These are phyloP conservation scores for Biscutella laevigata DNA, from an alignment of 441 rosid species.

Conservation along the genomic window DNA sequence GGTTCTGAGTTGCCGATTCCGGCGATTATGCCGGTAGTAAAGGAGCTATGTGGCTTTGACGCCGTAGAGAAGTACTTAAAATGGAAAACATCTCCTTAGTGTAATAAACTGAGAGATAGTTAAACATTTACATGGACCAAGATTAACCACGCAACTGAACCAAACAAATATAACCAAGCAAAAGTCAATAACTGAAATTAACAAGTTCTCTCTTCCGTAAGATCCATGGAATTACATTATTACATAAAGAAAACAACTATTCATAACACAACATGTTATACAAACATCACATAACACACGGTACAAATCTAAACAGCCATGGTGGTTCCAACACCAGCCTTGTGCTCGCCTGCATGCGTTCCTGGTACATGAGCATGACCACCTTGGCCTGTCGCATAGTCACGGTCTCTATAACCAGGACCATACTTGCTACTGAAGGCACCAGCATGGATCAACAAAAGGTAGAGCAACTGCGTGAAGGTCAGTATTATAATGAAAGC, in stretches of 20 bases:
- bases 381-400: conserved; percentile 32
- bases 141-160: too few relatives aligned
- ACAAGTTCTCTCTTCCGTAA: conserved; percentile 8
- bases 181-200: conserved; percentile 6
- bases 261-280: neutral
- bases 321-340: conserved; percentile 24
- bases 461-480: conserved; percentile 53
- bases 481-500: conserved; percentile 63
- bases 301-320: conserved; percentile 16
- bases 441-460: conserved; percentile 64
- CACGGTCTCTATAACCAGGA: conserved; percentile 58
- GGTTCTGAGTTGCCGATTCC: conserved; percentile 52
- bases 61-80: conserved; percentile 52
- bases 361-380: conserved; percentile 17
- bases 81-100: conserved; percentile 29
- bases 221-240: conserved; percentile 15
- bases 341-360: conserved; percentile 28
- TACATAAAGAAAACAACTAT: neutral
- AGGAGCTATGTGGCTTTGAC: conserved; percentile 70
- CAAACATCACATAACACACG: neutral
- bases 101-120: too few relatives aligned
- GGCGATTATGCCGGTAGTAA: conserved; percentile 74
- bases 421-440: conserved; percentile 55
- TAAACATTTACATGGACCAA: too few relatives aligned
- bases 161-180: too few relatives aligned